A percentile compares a stretch with the other conserved stretches of the same genome.
Conservation (phyloP, 2,329 filamentous ascomycete genomes). For the Cercospora sojina region DNA sequence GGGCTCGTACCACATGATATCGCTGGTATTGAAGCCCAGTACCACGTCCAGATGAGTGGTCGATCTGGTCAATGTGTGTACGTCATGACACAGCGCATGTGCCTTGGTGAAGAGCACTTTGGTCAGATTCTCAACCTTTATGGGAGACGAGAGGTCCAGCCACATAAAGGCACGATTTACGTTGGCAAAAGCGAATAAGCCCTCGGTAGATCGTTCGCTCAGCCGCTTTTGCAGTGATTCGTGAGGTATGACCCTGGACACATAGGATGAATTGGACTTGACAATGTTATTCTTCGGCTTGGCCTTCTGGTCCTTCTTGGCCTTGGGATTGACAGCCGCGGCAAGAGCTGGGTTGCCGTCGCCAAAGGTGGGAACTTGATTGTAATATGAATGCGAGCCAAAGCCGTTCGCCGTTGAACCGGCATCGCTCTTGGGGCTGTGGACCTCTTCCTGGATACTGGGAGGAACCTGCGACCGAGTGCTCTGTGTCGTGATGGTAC, state of each 20-base stretch:
- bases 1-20: constrained; percentile 98
- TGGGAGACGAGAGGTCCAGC: constrained; percentile 79
- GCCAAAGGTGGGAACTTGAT: constrained; percentile 67
- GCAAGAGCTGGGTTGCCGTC: constrained; percentile 77
- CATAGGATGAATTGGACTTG: constrained; percentile 98
- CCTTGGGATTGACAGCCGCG: constrained; percentile 60
- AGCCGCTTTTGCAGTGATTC: constrained; percentile 77
- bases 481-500: constrained; percentile 45
- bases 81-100: constrained; percentile 90
- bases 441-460: constrained; percentile 50
- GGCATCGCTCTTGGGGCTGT: constrained; percentile 47
- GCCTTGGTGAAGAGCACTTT: constrained; percentile 98
- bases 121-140: constrained; percentile 83
- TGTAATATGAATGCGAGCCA: constrained; percentile 35
- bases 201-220: constrained; percentile 73
- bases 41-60: constrained; percentile 81
- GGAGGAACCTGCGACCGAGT: constrained; percentile 39
- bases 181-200: constrained; percentile 88
- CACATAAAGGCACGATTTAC: constrained; percentile 95
- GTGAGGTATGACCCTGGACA: constrained; percentile 91
- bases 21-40: constrained; percentile 93
- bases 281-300: constrained; percentile 99
- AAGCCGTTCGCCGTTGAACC: constrained; percentile 45
- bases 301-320: constrained; percentile 66
- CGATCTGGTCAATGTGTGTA: constrained; percentile 80